These are phyloP conservation scores for Epichloe coenophiala DNA, from an alignment of 2,329 filamentous ascomycete genomes.

Conservation along the genomic window DNA sequence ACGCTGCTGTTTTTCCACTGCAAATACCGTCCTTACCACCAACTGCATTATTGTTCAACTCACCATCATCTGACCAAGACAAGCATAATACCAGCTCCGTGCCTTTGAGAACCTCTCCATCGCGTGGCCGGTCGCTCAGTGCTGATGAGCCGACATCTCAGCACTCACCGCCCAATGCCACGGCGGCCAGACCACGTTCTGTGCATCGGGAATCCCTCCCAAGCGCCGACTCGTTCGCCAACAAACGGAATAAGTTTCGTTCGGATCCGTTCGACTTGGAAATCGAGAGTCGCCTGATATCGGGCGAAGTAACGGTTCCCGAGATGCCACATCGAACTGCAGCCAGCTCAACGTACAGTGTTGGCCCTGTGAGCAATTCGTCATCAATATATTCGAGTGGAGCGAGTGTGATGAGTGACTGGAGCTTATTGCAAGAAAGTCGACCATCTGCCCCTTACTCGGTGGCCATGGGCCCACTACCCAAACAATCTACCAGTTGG, in stretches of 20 bases:
- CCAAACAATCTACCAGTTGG: background rate
- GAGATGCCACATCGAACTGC: conserved; percentile 10
- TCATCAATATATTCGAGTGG: conserved; percentile 38
- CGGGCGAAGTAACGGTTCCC: conserved; percentile 9
- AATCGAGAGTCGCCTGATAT: conserved; percentile 13
- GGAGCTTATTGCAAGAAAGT: conserved; percentile 16
- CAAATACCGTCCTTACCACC: conserved; percentile 2
- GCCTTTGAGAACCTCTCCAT: conserved; percentile 30
- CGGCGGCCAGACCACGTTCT: conserved; percentile 19
- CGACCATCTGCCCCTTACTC: background rate
- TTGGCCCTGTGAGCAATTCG: conserved; percentile 25
- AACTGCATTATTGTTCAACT: background rate
- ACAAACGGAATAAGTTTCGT: conserved; percentile 41
- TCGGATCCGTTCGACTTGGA: conserved; percentile 56
- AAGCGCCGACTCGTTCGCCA: conserved; percentile 30
- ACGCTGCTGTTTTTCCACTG: conserved; percentile 23
- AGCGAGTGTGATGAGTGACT: conserved; percentile 33
- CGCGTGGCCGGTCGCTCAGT: conserved; percentile 32
- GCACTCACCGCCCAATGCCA: conserved; percentile 14
- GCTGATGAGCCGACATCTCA: conserved; percentile 13
- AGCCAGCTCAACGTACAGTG: conserved; percentile 30
- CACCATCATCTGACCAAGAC: background rate
- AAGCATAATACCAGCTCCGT: conserved; percentile 6
- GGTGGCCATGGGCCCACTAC: background rate
- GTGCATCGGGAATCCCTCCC: conserved; percentile 25